Conservation (phyloP, 257 asterid species). For the Solanum acaule region DNA sequence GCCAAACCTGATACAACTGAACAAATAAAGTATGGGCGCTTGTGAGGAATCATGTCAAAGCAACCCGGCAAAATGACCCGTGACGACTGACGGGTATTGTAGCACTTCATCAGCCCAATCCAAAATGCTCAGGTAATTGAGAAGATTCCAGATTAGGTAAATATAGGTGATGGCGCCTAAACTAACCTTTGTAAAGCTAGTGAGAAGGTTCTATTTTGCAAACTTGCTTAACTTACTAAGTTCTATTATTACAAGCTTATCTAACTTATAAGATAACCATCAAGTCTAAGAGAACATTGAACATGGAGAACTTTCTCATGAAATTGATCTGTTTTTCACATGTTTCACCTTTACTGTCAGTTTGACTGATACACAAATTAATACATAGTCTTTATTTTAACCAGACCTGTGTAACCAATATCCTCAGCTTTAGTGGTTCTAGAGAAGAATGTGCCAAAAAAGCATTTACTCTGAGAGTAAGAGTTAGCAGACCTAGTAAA, state of each 20-base stretch:
- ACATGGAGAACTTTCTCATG: not conserved
- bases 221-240: not conserved
- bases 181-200: not conserved
- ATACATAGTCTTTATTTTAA: not conserved
- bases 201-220: not conserved
- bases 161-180: not conserved
- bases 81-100: not conserved
- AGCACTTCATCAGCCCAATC: not conserved
- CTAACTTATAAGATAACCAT: not conserved
- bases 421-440: not conserved
- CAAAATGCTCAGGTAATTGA: not conserved
- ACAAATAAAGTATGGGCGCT: not conserved
- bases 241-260: not conserved
- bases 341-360: not conserved
- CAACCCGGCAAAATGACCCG: not conserved
- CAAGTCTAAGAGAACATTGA: not conserved
- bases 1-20: not conserved
- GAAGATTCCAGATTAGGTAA: not conserved
- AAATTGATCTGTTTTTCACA: not conserved
- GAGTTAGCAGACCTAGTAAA: not conserved
- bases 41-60: not conserved
- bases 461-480: not conserved
- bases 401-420: not conserved
- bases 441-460: not conserved
- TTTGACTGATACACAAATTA: not conserved